A percentile compares a stretch with the other conserved stretches of the same genome.
These are phyloP conservation scores for Leccinum broughii DNA, from an alignment of 768 basidiomycete genomes.

Conservation along the genomic window DNA sequence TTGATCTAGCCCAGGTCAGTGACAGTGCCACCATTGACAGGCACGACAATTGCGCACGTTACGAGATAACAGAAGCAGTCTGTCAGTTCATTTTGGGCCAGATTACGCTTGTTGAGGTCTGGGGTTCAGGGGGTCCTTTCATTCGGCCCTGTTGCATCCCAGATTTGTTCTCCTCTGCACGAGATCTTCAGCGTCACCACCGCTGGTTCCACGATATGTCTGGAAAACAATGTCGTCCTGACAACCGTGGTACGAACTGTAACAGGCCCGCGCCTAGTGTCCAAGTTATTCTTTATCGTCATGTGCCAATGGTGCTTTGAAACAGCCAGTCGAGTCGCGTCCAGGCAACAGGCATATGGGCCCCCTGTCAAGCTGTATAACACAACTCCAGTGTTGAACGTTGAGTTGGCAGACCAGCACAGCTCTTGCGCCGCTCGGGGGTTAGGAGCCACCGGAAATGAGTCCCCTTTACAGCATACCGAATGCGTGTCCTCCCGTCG, in stretches of 20 bases:
- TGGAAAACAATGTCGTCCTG: neutral
- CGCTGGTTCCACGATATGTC: neutral
- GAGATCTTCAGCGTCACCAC: neutral
- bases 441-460: neutral
- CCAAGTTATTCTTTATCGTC: neutral
- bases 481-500: neutral
- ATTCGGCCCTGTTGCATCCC: neutral
- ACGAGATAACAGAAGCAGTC: conserved; percentile 16
- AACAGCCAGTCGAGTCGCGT: neutral
- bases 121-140: neutral
- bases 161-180: neutral
- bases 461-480: neutral
- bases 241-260: neutral
- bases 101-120: neutral
- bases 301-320: neutral
- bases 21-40: conserved; percentile 12
- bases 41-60: conserved; percentile 2
- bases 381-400: neutral
- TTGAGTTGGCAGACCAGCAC: neutral
- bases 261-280: neutral
- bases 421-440: neutral
- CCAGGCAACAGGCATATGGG: neutral
- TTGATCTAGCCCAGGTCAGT: neutral
- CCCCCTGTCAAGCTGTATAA: neutral
- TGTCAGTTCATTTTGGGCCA: conserved; percentile 6